These are phyloP conservation scores for Solanum arcanum DNA, from an alignment of 257 asterid species.

Conservation along the genomic window DNA sequence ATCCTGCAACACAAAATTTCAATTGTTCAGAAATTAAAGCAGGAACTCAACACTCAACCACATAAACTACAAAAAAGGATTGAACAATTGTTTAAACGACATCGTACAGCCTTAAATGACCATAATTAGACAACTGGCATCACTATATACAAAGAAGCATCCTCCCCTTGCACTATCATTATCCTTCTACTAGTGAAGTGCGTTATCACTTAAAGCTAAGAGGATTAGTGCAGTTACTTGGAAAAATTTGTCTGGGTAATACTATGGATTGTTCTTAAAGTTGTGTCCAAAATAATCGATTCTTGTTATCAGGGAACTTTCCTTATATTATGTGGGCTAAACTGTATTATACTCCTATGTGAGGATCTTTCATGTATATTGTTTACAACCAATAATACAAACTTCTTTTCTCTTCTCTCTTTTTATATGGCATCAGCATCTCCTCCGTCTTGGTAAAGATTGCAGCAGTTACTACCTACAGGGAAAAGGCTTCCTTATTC, in stretches of 20 bases:
- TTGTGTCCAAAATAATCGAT: not conserved
- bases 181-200: not conserved
- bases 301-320: not conserved
- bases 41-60: not conserved
- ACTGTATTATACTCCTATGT: not conserved
- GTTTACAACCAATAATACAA: not conserved
- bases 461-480: not conserved
- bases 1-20: constrained; percentile 53
- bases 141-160: not conserved
- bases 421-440: not conserved
- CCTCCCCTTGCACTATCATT: not conserved
- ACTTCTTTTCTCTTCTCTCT: not conserved
- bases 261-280: not conserved
- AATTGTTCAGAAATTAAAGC: constrained; percentile 13
- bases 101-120: not conserved
- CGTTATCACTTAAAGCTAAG: not conserved
- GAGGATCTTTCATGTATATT: not conserved
- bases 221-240: not conserved
- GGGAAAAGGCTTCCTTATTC: not conserved
- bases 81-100: not conserved
- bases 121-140: not conserved
- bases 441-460: not conserved
- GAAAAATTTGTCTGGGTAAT: not conserved
- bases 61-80: not conserved
- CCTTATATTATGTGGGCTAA: not conserved